These are phyloP conservation scores for Scutellaria barbata DNA, from an alignment of 257 asterid genomes.

Conservation along the genomic window DNA sequence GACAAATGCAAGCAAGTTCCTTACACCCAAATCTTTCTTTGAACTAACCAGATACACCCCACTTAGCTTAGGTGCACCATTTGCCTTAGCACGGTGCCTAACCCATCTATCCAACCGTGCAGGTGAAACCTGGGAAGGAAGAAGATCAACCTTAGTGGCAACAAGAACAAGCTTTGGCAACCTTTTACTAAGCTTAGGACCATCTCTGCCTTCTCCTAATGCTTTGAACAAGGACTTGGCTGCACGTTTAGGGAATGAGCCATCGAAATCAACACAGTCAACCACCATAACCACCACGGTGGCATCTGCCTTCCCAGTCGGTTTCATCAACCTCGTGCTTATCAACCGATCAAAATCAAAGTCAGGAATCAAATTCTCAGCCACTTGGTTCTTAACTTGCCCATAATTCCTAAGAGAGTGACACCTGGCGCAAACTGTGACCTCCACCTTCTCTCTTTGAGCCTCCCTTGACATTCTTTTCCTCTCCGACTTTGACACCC, in stretches of 20 bases:
- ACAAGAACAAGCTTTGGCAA: constrained; percentile 93
- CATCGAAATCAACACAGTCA: constrained; percentile 93
- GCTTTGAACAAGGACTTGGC: constrained; percentile 81
- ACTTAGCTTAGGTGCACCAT: constrained; percentile 86
- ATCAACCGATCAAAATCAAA: constrained; percentile 87
- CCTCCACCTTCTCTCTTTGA: constrained; percentile 63
- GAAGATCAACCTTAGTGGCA: constrained; percentile 95
- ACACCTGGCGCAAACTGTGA: constrained; percentile 88
- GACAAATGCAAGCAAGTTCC: constrained; percentile 72
- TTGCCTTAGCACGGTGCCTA: constrained; percentile 82
- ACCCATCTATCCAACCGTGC: constrained; percentile 89
- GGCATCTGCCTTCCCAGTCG: constrained; percentile 82
- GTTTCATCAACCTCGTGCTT: constrained; percentile 75
- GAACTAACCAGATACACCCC: constrained; percentile 91
- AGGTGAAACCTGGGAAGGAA: constrained; percentile 92
- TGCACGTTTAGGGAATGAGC: constrained; percentile 92
- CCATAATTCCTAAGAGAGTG: constrained; percentile 91
- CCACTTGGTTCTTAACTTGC: constrained; percentile 77
- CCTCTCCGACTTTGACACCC: constrained; percentile 76
- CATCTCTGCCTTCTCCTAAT: constrained; percentile 55
- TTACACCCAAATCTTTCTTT: constrained; percentile 87
- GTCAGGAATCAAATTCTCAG: constrained; percentile 88
- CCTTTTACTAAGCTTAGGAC: constrained; percentile 56
- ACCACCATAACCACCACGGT: constrained; percentile 94
- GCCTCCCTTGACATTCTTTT: constrained; percentile 72